These are phyloP conservation scores for Ganoderma meredithae DNA, from an alignment of 1,284 basidiomycete genomes.

Conservation along the genomic window DNA sequence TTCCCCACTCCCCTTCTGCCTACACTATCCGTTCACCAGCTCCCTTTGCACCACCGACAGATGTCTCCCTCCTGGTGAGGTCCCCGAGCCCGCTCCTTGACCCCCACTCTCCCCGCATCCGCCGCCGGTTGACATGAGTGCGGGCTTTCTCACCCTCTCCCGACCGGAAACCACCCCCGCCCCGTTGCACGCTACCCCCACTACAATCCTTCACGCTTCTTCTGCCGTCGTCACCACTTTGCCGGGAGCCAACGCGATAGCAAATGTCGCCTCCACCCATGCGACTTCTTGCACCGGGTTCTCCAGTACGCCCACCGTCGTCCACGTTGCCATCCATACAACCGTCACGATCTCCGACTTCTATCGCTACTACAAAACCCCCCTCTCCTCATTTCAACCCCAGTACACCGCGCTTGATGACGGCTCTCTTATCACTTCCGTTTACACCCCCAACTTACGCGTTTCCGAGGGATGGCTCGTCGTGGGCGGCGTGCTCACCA, in stretches of 20 bases:
- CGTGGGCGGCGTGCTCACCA: slow-evolving; percentile 55
- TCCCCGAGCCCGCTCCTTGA: slow-evolving; percentile 4
- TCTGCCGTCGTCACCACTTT: slow-evolving; percentile 7
- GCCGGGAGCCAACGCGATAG: neutral
- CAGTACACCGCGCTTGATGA: slow-evolving; percentile 57
- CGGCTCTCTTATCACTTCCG: slow-evolving; percentile 64
- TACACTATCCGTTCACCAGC: neutral
- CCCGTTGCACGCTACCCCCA: slow-evolving; percentile 2
- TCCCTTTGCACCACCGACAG: slow-evolving; percentile 11
- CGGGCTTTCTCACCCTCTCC: slow-evolving; percentile 10
- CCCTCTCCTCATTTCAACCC: slow-evolving; percentile 56
- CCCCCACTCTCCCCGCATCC: slow-evolving; percentile 9
- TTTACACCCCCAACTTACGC: slow-evolving; percentile 52
- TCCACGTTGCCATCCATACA: slow-evolving; percentile 59
- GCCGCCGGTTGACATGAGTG: slow-evolving; percentile 21
- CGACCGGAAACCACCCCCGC: slow-evolving; percentile 1
- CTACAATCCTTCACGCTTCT: neutral
- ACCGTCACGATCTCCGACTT: slow-evolving; percentile 59
- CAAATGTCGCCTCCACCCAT: slow-evolving; percentile 14
- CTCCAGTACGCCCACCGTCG: slow-evolving; percentile 31
- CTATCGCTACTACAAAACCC: slow-evolving; percentile 50
- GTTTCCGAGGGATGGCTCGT: slow-evolving; percentile 55
- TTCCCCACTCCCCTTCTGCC: neutral
- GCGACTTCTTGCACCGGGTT: slow-evolving; percentile 20
- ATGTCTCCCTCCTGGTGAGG: slow-evolving; percentile 37